Evolutionary conservation across 257 asterid genomes (phyloP).

Genomic region (Striga asiatica): DNA sequence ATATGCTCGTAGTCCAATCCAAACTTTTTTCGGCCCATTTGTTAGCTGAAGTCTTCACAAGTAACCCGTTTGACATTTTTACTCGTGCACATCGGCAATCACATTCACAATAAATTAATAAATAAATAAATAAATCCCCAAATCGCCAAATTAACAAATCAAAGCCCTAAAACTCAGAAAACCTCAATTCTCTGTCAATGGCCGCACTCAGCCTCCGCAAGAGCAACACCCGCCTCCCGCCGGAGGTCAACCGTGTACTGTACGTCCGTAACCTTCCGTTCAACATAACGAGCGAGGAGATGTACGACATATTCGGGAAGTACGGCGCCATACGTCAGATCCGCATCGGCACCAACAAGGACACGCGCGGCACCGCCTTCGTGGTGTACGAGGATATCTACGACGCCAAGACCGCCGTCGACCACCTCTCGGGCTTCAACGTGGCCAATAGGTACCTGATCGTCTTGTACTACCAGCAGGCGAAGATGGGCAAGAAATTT

Average conservation of each 20-base stretch:
- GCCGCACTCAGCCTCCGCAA: slow-evolving; percentile 77
- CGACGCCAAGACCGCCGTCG: slow-evolving; percentile 92
- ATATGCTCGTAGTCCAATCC: no score
- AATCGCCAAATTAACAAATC: slow-evolving; percentile 1
- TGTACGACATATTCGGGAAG: slow-evolving; percentile 92
- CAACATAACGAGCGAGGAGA: slow-evolving; percentile 93
- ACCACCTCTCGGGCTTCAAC: slow-evolving; percentile 84
- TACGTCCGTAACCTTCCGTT: slow-evolving; percentile 84
- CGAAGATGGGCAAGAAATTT: slow-evolving; percentile 89
- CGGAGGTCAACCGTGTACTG: slow-evolving; percentile 79
- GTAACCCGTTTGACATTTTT: no score
- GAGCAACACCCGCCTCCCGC: slow-evolving; percentile 82
- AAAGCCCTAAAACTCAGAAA: neutral
- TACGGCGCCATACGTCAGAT: slow-evolving; percentile 90
- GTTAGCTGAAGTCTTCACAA: no score
- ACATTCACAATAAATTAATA: no score
- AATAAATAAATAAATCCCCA: neutral
- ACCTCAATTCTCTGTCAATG: slow-evolving; percentile 25
- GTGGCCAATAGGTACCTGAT: slow-evolving; percentile 80
- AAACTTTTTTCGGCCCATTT: no score
- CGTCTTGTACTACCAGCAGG: slow-evolving; percentile 87
- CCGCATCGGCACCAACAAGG: slow-evolving; percentile 79
- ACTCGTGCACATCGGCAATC: no score
- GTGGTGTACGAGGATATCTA: slow-evolving; percentile 91
- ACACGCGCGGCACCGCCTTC: slow-evolving; percentile 89